Evolutionary conservation across 345 rosid genomes (phyloP).

Genomic region (Citrus australasica): DNA sequence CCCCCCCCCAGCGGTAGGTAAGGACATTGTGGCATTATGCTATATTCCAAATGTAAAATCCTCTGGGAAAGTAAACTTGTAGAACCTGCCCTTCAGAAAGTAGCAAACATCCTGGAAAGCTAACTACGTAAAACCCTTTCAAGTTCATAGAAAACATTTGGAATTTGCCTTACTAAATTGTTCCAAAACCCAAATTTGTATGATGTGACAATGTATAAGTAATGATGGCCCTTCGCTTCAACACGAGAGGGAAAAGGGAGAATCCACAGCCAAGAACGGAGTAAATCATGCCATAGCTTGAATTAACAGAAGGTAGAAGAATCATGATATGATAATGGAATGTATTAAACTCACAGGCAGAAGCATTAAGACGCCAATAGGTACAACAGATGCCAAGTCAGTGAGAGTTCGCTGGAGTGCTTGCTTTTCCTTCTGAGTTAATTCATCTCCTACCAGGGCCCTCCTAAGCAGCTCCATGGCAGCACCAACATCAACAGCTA

Average conservation of each 20-base stretch:
- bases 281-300: background rate
- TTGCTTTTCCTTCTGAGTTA: constrained; percentile 82
- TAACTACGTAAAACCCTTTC: background rate
- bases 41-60: background rate
- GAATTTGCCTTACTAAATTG: background rate
- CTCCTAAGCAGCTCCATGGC: constrained; percentile 75
- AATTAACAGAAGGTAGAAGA: background rate
- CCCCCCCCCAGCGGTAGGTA: background rate
- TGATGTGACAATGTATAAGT: background rate
- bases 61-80: background rate
- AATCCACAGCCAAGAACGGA: background rate
- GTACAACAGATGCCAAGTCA: constrained; percentile 89
- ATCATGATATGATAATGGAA: background rate
- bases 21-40: background rate
- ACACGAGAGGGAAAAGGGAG: background rate
- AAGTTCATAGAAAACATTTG: background rate
- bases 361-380: constrained; percentile 92
- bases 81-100: background rate
- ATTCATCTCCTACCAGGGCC: constrained; percentile 75
- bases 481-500: constrained; percentile 86
- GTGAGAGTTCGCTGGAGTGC: constrained; percentile 79
- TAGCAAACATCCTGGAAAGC: background rate
- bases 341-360: constrained; percentile 72
- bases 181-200: background rate
- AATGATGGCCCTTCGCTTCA: background rate